Evolutionary conservation across 257 asterid species (phyloP).

Genomic region (Solanum appendiculatum): DNA sequence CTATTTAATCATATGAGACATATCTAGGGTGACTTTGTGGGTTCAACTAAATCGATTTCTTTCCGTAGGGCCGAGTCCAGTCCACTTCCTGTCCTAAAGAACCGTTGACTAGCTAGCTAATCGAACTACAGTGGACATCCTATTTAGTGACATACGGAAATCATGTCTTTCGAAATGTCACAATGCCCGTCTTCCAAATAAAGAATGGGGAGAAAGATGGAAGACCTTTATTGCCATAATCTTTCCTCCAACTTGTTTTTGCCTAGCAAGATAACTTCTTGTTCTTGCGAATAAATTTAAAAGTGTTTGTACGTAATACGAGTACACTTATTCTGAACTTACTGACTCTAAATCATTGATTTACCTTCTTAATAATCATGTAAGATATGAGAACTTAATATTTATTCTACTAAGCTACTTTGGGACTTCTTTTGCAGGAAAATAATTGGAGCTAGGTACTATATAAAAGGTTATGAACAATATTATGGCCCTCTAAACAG

Average conservation of each 20-base stretch:
- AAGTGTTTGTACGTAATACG: neutral
- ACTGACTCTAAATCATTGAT: neutral
- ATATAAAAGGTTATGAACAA: constrained; percentile 60
- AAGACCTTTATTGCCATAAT: neutral
- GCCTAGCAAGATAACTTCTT: neutral
- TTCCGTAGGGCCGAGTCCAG: neutral
- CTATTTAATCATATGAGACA: neutral
- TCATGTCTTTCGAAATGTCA: neutral
- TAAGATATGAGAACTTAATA: neutral
- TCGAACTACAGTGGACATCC: neutral
- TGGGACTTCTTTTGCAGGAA: constrained; percentile 34
- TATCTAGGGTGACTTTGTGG: too few relatives aligned
- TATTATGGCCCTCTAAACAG: constrained; percentile 56
- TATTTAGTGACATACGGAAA: neutral
- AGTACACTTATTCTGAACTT: neutral
- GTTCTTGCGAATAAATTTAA: neutral
- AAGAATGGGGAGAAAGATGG: neutral
- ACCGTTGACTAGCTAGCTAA: neutral
- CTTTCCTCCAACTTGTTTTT: neutral
- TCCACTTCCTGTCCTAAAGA: neutral
- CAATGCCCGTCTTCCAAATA: neutral
- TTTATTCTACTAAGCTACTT: neutral
- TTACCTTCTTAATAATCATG: neutral
- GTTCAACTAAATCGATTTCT: neutral
- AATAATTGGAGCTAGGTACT: constrained; percentile 78